Conservation (phyloP, 2,329 filamentous ascomycete genomes). For the Meredithiella fracta region DNA sequence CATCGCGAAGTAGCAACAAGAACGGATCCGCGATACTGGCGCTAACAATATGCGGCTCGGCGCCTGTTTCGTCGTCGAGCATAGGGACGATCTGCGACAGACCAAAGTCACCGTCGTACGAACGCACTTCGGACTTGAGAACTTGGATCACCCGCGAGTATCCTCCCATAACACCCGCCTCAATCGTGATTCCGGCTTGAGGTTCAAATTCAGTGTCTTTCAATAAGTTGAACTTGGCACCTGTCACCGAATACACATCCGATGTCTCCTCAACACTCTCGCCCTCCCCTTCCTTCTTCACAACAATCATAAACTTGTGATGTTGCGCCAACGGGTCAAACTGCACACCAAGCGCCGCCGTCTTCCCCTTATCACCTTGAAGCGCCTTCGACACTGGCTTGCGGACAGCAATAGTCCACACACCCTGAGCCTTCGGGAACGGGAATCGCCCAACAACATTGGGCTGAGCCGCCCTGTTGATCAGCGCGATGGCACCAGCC, state of each 20-base stretch:
- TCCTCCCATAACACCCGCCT: constrained; percentile 68
- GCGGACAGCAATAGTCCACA: constrained; percentile 66
- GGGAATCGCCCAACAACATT: constrained; percentile 52
- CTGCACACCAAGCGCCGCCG: constrained; percentile 33
- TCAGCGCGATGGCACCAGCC: constrained; percentile 53
- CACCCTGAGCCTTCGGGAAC: constrained; percentile 53
- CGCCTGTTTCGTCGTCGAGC: constrained; percentile 75
- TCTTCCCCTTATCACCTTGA: constrained; percentile 29
- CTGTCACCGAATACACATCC: constrained; percentile 60
- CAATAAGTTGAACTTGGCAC: constrained; percentile 55
- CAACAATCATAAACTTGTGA: constrained; percentile 70
- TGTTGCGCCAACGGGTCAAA: constrained; percentile 41
- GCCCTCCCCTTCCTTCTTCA: constrained; percentile 33
- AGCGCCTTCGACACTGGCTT: constrained; percentile 48
- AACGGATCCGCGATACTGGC: constrained; percentile 80
- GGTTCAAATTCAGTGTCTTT: constrained; percentile 82
- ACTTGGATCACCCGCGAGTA: constrained; percentile 76
- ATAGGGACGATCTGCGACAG: constrained; percentile 85
- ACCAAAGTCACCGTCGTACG: constrained; percentile 78
- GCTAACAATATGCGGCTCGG: constrained; percentile 59
- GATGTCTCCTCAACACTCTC: constrained; percentile 59
- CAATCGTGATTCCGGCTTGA: constrained; percentile 70
- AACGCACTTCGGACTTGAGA: constrained; percentile 69
- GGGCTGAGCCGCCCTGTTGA: constrained; percentile 66
- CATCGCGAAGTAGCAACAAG: constrained; percentile 66